phyloP scores from a whole-genome alignment of 169 alveolate genomes.

The Hepatocystis sp. region DNA sequence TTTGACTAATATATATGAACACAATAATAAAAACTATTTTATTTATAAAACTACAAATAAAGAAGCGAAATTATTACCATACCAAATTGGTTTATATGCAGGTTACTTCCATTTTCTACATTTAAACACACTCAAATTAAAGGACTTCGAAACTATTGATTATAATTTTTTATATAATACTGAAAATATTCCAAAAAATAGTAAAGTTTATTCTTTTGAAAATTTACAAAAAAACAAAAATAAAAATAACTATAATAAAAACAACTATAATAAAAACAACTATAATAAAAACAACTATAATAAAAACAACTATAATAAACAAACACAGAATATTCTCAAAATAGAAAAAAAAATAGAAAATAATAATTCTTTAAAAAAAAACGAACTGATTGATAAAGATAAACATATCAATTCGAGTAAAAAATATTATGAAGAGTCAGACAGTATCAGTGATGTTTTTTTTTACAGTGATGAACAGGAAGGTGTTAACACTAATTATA shows the following conservation, averaged over 20 bases:
- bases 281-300: background rate
- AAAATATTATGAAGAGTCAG: conserved; percentile 2
- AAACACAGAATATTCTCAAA: too few relatives aligned
- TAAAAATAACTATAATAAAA: conserved; percentile 5
- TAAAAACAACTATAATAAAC: too few relatives aligned
- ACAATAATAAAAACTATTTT: conserved; percentile 19
- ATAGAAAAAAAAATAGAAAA: background rate
- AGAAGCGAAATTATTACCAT: conserved; percentile 19
- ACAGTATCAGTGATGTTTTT: background rate
- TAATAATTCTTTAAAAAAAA: too few relatives aligned
- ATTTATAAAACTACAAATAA: conserved; percentile 51
- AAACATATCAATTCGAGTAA: background rate
- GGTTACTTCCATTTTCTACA: conserved; percentile 54
- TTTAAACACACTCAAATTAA: conserved; percentile 37
- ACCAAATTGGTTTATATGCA: conserved; percentile 47
- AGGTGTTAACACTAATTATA: too few relatives aligned
- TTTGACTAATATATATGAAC: conserved; percentile 28
- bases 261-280: background rate
- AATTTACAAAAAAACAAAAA: conserved; percentile 16
- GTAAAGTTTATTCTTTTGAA: conserved; percentile 32
- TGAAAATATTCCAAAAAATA: conserved; percentile 5
- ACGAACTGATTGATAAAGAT: too few relatives aligned
- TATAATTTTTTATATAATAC: conserved; percentile 62
- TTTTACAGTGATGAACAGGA: too few relatives aligned
- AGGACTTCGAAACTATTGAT: conserved; percentile 40